Evolutionary conservation across 2,329 filamentous ascomycete species (phyloP).

Genomic region (Fusarium sp.): DNA sequence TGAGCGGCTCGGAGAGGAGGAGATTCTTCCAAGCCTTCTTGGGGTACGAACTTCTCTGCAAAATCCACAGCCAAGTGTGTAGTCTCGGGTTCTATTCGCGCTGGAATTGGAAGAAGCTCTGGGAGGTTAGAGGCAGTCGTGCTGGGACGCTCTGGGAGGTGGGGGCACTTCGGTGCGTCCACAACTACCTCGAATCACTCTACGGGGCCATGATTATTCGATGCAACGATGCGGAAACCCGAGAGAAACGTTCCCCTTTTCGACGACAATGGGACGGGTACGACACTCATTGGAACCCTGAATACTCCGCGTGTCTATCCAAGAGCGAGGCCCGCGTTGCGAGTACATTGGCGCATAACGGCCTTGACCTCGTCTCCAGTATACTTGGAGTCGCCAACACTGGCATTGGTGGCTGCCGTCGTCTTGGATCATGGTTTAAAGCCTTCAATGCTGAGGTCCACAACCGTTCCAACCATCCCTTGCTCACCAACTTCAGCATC

Average conservation of each 20-base stretch:
- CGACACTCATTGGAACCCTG: not conserved
- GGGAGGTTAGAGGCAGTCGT: not conserved
- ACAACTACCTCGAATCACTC: not conserved
- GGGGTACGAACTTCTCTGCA: not conserved
- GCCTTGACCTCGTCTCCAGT: not conserved
- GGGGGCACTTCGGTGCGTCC: not conserved
- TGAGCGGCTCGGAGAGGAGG: not conserved
- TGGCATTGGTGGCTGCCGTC: not conserved
- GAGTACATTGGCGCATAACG: not conserved
- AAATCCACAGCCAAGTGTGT: not conserved
- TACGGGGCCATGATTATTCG: not conserved
- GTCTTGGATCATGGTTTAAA: not conserved
- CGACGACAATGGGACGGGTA: not conserved
- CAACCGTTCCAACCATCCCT: not conserved
- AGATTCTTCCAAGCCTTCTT: not conserved
- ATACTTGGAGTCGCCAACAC: not conserved
- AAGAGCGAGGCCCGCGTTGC: not conserved
- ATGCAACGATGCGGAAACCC: not conserved
- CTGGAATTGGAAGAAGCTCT: not conserved
- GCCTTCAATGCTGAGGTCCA: not conserved
- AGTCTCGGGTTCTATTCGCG: not conserved
- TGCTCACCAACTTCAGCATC: not conserved
- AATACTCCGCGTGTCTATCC: not conserved
- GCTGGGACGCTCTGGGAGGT: not conserved
- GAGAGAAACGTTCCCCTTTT: not conserved